phyloP scores from a whole-genome alignment of 2,329 filamentous ascomycete species.

The Penicillium brevicompactum region DNA sequence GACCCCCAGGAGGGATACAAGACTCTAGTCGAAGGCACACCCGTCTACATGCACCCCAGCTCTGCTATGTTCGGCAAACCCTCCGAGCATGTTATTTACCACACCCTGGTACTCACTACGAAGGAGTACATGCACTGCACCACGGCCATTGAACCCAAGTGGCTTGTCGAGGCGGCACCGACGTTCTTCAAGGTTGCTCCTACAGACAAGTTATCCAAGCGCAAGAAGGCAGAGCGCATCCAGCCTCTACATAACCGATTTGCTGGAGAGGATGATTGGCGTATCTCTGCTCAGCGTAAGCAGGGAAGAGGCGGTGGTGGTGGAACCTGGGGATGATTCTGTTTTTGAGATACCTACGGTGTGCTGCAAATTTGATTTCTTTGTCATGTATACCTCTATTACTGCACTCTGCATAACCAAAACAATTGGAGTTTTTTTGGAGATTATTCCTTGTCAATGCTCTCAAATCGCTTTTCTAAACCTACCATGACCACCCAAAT shows the following conservation, averaged over 20 bases:
- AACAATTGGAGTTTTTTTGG: neutral
- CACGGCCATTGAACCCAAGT: slow-evolving; percentile 90
- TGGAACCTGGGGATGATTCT: slow-evolving; percentile 76
- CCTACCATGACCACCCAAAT: too few relatives aligned
- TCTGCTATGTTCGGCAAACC: slow-evolving; percentile 94
- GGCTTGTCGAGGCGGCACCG: slow-evolving; percentile 92
- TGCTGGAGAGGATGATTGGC: slow-evolving; percentile 91
- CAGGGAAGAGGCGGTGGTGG: slow-evolving; percentile 83
- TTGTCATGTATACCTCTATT: neutral
- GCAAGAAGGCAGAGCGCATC: slow-evolving; percentile 92
- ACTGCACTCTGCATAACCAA: slow-evolving; percentile 1
- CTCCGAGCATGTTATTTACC: slow-evolving; percentile 94
- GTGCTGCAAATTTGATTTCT: neutral
- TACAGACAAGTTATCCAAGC: slow-evolving; percentile 81
- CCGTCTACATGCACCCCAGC: slow-evolving; percentile 90
- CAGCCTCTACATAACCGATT: slow-evolving; percentile 94
- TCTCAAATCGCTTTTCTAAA: too few relatives aligned
- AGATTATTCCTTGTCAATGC: too few relatives aligned
- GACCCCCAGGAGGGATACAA: slow-evolving; percentile 97
- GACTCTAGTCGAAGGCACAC: slow-evolving; percentile 91
- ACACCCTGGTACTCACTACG: slow-evolving; percentile 57
- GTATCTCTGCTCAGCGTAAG: slow-evolving; percentile 82
- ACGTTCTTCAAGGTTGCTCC: slow-evolving; percentile 98
- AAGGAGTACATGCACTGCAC: slow-evolving; percentile 99
- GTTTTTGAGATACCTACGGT: slow-evolving; percentile 4